Evolutionary conservation across 2,329 filamentous ascomycete species (phyloP), one percentile per base, ranked within the genome.

Genomic region (Aspergillus eucalypticola): DNA sequence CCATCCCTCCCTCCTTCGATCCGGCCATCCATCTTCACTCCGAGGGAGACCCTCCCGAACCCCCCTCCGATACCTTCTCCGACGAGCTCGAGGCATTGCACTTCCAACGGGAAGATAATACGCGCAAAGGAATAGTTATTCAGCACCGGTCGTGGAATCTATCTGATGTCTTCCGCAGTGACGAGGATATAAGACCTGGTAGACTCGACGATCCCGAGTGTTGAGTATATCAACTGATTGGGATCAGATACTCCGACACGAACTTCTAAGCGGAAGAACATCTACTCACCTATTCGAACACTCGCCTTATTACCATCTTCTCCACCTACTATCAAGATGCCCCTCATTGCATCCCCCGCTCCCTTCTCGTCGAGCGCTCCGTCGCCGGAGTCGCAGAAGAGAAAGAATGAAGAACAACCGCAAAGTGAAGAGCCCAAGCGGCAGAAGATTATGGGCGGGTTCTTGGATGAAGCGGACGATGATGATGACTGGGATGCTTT

Each of bases 1-100:
- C 66, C 29, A 69, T 79, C 35, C 76, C 79, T 3, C 77, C 80
- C 3, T 83, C 82, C 5, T 84, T 83, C 59, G 82, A 84, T 61
- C 81, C 82, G 46, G 80, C 81, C 44, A 62, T 83, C 29, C 72
- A 81, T 61, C 73, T 82, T 23, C 76, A 81, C 64, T 83, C 81
- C 56, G 80, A 84, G 70, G 64, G 62, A n/a, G 58, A 64, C 39
- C 59, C 62, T 32, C 54, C 60, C 56, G 60, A 67, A 29, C 68
- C 67, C 15, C 70, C 67, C 15, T 75, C 70, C n/a, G 69, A 74
- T 56, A 69, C 71, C 54, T 75, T 75, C 63, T 71, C 71, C 54
- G 76, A 78, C 69, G 77, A 79, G 23, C 51, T 78, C 53, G 76
- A 79, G 62, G 76, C 75, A 52, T 68, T 79, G 21, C 60, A 78